phyloP scores from a whole-genome alignment of 2,329 filamentous ascomycete genomes.

The Calonectria fujianensis region DNA sequence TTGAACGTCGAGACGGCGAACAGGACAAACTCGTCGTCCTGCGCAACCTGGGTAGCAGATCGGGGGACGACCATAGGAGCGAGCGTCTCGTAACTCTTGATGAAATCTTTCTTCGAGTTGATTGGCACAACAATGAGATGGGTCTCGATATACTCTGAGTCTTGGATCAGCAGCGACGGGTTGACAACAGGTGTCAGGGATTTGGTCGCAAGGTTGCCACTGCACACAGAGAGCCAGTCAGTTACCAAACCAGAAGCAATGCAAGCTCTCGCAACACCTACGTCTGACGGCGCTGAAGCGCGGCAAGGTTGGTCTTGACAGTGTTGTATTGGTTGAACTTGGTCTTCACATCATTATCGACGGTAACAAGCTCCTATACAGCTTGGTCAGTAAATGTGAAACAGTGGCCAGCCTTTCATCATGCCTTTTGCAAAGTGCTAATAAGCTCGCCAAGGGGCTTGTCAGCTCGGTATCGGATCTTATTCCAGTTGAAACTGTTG shows the following conservation, averaged over 20 bases:
- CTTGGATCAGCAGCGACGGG: conserved; percentile 85
- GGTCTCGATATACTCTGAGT: conserved; percentile 97
- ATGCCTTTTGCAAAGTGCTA: conserved; percentile 89
- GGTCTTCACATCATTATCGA: conserved; percentile 96
- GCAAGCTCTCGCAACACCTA: conserved; percentile 63
- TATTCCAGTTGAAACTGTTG: conserved; percentile 94
- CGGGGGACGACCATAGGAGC: conserved; percentile 95
- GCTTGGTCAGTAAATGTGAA: conserved; percentile 33
- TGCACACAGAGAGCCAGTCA: conserved; percentile 58
- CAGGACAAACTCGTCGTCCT: conserved; percentile 92
- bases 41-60: conserved; percentile 85
- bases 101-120: conserved; percentile 88
- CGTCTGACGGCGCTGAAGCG: conserved; percentile 92
- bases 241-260: neutral
- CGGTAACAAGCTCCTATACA: conserved; percentile 86
- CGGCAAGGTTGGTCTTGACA: conserved; percentile 88
- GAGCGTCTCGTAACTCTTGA: conserved; percentile 91
- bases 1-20: conserved; percentile 95
- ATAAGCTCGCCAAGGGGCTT: conserved; percentile 92
- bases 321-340: conserved; percentile 97
- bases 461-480: conserved; percentile 96
- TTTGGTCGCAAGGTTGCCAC: conserved; percentile 94
- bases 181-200: conserved; percentile 93
- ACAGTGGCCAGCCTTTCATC: neutral
- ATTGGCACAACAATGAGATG: conserved; percentile 93